phyloP scores from a whole-genome alignment of 139 green algal species.

The Trebouxia sp. region DNA sequence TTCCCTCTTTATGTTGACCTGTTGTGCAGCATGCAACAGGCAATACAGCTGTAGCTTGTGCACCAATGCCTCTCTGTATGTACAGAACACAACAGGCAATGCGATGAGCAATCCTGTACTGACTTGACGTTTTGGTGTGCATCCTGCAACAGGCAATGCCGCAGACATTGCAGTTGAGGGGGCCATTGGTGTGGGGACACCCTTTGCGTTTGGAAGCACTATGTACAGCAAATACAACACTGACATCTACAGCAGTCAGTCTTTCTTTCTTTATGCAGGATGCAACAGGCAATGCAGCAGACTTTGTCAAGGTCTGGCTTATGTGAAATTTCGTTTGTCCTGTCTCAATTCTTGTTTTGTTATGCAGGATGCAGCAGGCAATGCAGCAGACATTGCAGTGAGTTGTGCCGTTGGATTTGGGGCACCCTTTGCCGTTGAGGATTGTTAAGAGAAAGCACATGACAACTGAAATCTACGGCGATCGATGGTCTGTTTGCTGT shows the following conservation, averaged over 20 bases:
- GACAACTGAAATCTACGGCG: slow-evolving; percentile 53
- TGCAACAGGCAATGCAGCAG: slow-evolving; percentile 89
- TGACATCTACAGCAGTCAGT: too few relatives aligned
- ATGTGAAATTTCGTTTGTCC: too few relatives aligned
- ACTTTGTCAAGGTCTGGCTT: too few relatives aligned
- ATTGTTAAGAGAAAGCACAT: too few relatives aligned
- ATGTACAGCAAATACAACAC: too few relatives aligned
- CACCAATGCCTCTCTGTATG: too few relatives aligned
- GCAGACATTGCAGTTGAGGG: not conserved
- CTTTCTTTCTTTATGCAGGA: slow-evolving; percentile 63
- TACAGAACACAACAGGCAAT: too few relatives aligned
- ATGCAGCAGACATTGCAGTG: slow-evolving; percentile 93
- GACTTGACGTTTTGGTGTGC: slow-evolving; percentile 1
- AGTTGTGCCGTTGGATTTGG: slow-evolving; percentile 96
- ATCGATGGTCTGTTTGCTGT: not conserved
- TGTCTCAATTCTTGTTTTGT: not conserved
- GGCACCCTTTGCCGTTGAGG: slow-evolving; percentile 84
- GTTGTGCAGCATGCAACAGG: slow-evolving; percentile 85
- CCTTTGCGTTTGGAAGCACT: not conserved
- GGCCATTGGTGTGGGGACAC: not conserved
- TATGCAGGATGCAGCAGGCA: slow-evolving; percentile 88
- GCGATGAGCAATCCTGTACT: too few relatives aligned
- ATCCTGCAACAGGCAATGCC: too few relatives aligned
- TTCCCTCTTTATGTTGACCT: too few relatives aligned
- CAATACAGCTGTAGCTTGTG: slow-evolving; percentile 75